A percentile compares a stretch with the other conserved stretches of the same genome.
phyloP scores from a whole-genome alignment of 495 filamentous ascomycete genomes.

The Xylaria intraflava region DNA sequence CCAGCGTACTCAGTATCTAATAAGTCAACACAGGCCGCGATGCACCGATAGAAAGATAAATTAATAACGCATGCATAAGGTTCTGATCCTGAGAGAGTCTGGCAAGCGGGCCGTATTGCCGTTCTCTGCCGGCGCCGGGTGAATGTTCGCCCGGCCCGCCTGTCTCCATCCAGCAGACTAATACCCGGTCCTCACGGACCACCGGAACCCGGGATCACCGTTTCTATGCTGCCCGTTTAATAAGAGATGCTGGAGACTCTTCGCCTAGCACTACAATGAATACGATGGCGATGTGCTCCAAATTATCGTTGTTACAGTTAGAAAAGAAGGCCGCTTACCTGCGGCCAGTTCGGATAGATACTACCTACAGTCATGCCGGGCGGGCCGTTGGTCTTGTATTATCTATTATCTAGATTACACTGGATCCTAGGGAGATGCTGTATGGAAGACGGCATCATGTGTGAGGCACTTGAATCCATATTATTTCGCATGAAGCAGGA shows the following conservation, averaged over 20 bases:
- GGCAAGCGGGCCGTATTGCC: conserved; percentile 10
- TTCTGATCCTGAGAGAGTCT: background rate
- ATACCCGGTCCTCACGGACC: conserved; percentile 11
- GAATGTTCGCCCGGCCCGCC: background rate
- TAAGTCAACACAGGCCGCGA: background rate
- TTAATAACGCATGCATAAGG: background rate
- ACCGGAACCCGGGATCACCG: conserved; percentile 1
- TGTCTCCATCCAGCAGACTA: conserved; percentile 2
- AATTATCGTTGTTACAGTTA: background rate
- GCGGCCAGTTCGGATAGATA: background rate
- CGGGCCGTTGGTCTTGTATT: too few species aligned
- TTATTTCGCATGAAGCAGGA: too few species aligned
- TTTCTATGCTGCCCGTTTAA: background rate
- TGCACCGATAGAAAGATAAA: background rate
- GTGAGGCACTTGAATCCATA: too few species aligned
- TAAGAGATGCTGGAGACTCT: background rate
- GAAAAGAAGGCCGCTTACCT: background rate
- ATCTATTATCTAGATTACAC: too few species aligned
- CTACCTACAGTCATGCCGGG: too few species aligned
- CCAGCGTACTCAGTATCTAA: background rate
- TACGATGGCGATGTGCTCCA: background rate
- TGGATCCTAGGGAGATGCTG: too few species aligned
- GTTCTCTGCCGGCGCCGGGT: background rate
- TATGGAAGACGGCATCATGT: too few species aligned
- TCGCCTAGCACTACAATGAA: too few species aligned